Evolutionary conservation across 2,329 filamentous ascomycete species (phyloP).

Genomic region (Fusarium haematococcum): DNA sequence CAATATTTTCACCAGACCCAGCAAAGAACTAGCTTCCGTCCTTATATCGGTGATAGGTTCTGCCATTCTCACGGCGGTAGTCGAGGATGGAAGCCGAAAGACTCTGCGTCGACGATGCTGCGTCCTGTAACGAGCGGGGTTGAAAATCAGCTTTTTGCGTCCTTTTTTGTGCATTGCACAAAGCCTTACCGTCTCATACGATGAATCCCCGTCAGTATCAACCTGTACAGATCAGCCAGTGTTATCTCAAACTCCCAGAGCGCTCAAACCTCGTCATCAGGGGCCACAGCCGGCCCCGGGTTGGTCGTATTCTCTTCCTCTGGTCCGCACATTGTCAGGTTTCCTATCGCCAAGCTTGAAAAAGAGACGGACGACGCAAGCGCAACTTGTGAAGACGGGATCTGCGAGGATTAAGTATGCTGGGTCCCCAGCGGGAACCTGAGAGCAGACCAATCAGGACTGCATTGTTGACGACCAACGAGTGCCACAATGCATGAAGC

Average conservation of each 20-base stretch:
- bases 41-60: slow-evolving; percentile 14
- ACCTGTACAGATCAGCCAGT: not conserved
- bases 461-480: not conserved
- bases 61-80: slow-evolving; percentile 8
- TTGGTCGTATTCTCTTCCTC: not conserved
- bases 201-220: not conserved
- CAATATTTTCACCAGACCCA: no score
- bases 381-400: not conserved
- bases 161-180: not conserved
- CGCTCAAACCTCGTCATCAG: slow-evolving; percentile 1
- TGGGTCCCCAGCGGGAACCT: not conserved
- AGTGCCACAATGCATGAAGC: not conserved
- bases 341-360: not conserved
- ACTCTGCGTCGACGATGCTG: slow-evolving; percentile 14
- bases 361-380: not conserved
- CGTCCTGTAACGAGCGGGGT: not conserved
- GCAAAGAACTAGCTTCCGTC: slow-evolving; percentile 10
- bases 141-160: not conserved
- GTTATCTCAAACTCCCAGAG: not conserved
- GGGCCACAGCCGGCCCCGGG: not conserved
- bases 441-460: not conserved
- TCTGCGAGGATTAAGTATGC: not conserved
- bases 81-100: slow-evolving; percentile 14
- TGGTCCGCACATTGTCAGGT: not conserved
- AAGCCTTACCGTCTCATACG: not conserved